phyloP scores from a whole-genome alignment of 2,329 filamentous ascomycete species.

The Graphilbum ipis-grandicollis region DNA sequence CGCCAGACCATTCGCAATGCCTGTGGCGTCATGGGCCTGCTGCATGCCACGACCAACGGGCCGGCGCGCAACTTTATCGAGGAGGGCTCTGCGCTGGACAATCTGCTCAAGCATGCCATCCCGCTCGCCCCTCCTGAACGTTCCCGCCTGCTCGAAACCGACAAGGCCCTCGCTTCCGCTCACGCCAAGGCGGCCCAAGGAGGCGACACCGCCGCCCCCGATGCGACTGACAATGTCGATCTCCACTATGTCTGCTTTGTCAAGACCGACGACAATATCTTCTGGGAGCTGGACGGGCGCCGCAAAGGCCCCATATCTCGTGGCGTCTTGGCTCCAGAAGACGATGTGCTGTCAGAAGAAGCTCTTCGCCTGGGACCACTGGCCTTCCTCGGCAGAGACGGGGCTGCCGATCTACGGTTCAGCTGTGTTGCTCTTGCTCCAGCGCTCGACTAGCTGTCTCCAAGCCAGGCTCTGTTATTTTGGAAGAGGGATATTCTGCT shows the following conservation, averaged over 20 bases:
- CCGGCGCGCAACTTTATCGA: conserved; percentile 45
- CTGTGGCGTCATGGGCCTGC: conserved; percentile 74
- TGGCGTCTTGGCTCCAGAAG: conserved; percentile 36
- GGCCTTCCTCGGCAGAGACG: conserved; percentile 36
- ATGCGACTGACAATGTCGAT: conserved; percentile 68
- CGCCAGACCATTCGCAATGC: conserved; percentile 88
- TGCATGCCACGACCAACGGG: conserved; percentile 73
- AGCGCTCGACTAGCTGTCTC: conserved; percentile 30
- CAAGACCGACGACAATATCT: conserved; percentile 46
- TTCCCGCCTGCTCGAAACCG: conserved; percentile 60
- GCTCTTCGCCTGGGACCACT: conserved; percentile 53
- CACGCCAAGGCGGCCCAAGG: conserved; percentile 60
- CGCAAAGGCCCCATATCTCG: conserved; percentile 37
- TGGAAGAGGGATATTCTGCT: no score
- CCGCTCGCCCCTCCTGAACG: conserved; percentile 49
- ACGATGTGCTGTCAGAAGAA: conserved; percentile 59
- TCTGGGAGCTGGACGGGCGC: conserved; percentile 45
- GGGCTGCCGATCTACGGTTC: conserved; percentile 34
- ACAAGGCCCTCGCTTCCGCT: conserved; percentile 55
- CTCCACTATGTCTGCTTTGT: conserved; percentile 94
- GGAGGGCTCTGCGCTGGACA: conserved; percentile 37
- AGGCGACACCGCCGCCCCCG: conserved; percentile 65
- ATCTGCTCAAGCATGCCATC: conserved; percentile 51
- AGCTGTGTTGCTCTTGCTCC: conserved; percentile 39
- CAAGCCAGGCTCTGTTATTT: no score